Evolutionary conservation across 805 yeast species (phyloP).

Genomic region (Ogataea zsoltii): DNA sequence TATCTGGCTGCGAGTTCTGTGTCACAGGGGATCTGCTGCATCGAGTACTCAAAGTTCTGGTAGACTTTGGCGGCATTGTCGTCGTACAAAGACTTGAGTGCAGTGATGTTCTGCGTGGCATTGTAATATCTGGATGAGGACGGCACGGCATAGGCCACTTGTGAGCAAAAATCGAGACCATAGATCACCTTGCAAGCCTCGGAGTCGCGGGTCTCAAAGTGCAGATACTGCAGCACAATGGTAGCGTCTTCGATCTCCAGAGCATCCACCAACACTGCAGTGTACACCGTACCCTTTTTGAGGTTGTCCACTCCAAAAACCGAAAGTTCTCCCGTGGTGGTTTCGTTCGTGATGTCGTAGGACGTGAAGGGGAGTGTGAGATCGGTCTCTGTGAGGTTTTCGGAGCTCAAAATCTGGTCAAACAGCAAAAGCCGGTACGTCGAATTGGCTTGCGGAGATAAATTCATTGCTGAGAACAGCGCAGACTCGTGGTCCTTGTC

Average conservation of each 20-base stretch:
- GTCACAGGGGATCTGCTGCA: constrained; percentile 78
- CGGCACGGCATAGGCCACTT: constrained; percentile 89
- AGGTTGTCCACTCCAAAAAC: constrained; percentile 65
- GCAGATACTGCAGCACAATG: constrained; percentile 54
- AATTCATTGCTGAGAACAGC: constrained; percentile 37
- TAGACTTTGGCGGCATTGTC: constrained; percentile 55
- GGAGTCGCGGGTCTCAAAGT: constrained; percentile 54
- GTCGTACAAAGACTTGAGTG: constrained; percentile 59
- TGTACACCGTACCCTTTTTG: constrained; percentile 59
- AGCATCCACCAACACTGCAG: constrained; percentile 62
- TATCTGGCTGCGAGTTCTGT: constrained; percentile 62
- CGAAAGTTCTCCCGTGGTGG: constrained; percentile 28
- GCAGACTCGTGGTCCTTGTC: constrained; percentile 73
- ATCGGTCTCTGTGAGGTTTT: constrained; percentile 46
- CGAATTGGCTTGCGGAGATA: constrained; percentile 5
- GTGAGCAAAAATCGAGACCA: constrained; percentile 72
- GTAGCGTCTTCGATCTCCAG: constrained; percentile 54
- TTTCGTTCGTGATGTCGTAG: constrained; percentile 44
- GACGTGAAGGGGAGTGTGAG: background rate
- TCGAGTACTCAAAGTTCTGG: constrained; percentile 68
- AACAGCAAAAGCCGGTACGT: constrained; percentile 20
- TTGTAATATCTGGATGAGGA: constrained; percentile 31
- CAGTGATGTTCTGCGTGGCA: constrained; percentile 32
- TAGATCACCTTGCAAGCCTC: constrained; percentile 72
- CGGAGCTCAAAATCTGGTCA: constrained; percentile 41